Conservation (phyloP, 441 rosid species). For the Aquilaria agallochum region DNA sequence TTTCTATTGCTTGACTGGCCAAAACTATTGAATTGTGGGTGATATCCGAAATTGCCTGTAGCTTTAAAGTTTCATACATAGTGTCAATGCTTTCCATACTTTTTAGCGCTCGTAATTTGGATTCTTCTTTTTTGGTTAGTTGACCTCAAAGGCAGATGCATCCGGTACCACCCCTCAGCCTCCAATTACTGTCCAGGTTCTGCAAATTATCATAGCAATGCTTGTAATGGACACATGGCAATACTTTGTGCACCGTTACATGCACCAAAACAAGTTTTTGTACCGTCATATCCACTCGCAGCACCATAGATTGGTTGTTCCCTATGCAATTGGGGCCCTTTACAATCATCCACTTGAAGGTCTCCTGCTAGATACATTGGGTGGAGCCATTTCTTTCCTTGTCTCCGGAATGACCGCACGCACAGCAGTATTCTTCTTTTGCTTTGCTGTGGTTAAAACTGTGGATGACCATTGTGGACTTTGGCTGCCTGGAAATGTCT, state of each 20-base stretch:
- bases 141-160: constrained; percentile 39
- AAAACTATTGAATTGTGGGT: too few relatives aligned
- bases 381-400: constrained; percentile 65
- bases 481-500: constrained; percentile 67
- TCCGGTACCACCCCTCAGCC: constrained; percentile 36
- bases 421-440: constrained; percentile 61
- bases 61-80: too few relatives aligned
- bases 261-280: constrained; percentile 74
- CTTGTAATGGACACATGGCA: constrained; percentile 75
- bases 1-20: too few relatives aligned
- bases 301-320: constrained; percentile 66
- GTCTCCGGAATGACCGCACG: constrained; percentile 76
- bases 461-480: constrained; percentile 78
- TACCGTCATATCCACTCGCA: constrained; percentile 73
- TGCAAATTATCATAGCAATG: constrained; percentile 57
- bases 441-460: constrained; percentile 62
- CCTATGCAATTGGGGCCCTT: constrained; percentile 70
- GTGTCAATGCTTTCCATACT: not conserved
- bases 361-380: constrained; percentile 60
- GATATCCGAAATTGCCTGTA: too few relatives aligned
- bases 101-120: not conserved
- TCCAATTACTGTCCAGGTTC: constrained; percentile 27
- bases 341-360: constrained; percentile 74
- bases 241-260: constrained; percentile 66
- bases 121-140: constrained; percentile 23